These are phyloP conservation scores for Apiospora hydei DNA, from an alignment of 2,329 filamentous ascomycete genomes.

Conservation along the genomic window DNA sequence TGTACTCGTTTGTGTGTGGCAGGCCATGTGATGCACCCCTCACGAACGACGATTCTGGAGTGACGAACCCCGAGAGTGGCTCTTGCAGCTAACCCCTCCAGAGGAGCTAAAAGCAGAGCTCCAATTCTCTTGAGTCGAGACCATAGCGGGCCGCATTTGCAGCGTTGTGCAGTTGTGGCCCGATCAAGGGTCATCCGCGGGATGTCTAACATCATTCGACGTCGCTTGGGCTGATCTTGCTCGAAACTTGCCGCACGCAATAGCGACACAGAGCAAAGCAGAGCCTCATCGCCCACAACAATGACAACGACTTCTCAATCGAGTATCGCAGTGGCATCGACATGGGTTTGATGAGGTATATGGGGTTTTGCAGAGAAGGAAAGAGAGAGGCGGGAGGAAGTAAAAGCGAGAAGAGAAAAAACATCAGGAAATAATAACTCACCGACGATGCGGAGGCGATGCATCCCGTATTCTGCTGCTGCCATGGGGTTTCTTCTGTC, in stretches of 20 bases:
- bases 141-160: slow-evolving; percentile 29
- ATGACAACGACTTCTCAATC: background rate
- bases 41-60: slow-evolving; percentile 16
- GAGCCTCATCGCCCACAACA: slow-evolving; percentile 23
- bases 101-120: slow-evolving; percentile 23
- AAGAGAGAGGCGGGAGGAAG: slow-evolving; percentile 21
- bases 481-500: slow-evolving; percentile 53
- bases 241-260: slow-evolving; percentile 26
- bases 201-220: slow-evolving; percentile 23
- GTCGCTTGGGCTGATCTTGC: slow-evolving; percentile 21
- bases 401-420: slow-evolving; percentile 21
- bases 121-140: slow-evolving; percentile 25
- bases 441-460: slow-evolving; percentile 60
- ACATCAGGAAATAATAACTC: slow-evolving; percentile 38
- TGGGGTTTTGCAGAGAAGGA: background rate
- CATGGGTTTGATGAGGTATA: background rate
- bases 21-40: slow-evolving; percentile 23
- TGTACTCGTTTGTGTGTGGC: slow-evolving; percentile 5
- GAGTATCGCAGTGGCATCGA: background rate
- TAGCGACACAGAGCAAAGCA: background rate
- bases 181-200: slow-evolving; percentile 27
- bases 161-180: slow-evolving; percentile 25
- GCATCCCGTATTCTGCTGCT: slow-evolving; percentile 51
- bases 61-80: slow-evolving; percentile 22
- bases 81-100: slow-evolving; percentile 22